Evolutionary conservation across 345 rosid species (phyloP), one percentile per base, ranked within the genome.

Genomic region (Brassica cretica): DNA sequence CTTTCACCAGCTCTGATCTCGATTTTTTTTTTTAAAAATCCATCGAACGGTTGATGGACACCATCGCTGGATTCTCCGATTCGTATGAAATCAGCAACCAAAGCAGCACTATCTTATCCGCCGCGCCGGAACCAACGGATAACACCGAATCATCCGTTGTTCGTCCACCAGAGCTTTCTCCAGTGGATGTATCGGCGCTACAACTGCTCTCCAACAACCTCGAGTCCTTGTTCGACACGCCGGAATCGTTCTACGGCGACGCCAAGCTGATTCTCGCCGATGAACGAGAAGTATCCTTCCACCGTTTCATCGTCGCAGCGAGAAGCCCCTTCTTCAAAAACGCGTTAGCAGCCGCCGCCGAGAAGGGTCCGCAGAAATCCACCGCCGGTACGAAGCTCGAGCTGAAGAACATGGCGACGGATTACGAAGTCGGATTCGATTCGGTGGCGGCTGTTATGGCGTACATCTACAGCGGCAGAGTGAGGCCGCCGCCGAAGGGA

Each of bases 271-370:
- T 69, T 58, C 84, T 86, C 76, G 56, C 88, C 27, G 82, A 80
- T 18, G 91, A 85, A 55, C 75, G 78, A 2, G 90, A 89, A 69
- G 79, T 93, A 7, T 56, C 87, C n/a, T 86, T 93, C 63, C 95
- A 93, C 85, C 89, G 97, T 14, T 91, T 93, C 84, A 80, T 93
- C 84, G 59, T 93, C 0, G 80, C 93, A 0, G 82, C 85, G 18
- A 86, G 98, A 80, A 89, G 89, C 67, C 79, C 86, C 6, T 85
- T 89, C 67, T 91, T 91, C 81, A 89, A 79, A 71, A 63, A 10
- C 73, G 79, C 80, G 37, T 88, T 93, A 24, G 84, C 84, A 56
- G 8, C 79, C 30, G 79, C 82, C 55, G 56, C 6, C 14, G 76
- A 83, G 68, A 85, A 89, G 55, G 79, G 80, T 33, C 37, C 37